These are phyloP conservation scores for Eucalyptus erythrocorys DNA, from an alignment of 345 rosid species.

Conservation along the genomic window DNA sequence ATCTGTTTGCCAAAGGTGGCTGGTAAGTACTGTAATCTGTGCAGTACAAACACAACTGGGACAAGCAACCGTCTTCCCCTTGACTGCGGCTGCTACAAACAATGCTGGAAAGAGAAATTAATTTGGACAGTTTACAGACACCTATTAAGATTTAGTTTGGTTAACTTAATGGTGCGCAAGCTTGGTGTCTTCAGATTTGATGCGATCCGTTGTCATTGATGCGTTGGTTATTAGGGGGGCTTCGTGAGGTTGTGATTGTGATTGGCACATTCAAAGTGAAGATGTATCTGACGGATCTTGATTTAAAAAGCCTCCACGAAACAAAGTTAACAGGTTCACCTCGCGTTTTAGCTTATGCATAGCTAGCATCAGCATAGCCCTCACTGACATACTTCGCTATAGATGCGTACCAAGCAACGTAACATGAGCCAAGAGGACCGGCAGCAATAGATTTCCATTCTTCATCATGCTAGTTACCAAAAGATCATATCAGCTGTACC, in stretches of 20 bases:
- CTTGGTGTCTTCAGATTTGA: background rate
- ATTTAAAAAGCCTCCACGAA: background rate
- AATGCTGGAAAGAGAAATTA: background rate
- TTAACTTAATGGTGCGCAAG: background rate
- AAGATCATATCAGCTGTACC: background rate
- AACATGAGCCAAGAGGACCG: background rate
- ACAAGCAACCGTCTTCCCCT: background rate
- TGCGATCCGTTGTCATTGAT: background rate
- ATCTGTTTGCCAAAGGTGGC: background rate
- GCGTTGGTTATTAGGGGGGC: too few species aligned
- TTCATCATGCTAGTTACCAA: background rate
- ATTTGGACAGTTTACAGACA: background rate
- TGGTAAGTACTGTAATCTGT: background rate
- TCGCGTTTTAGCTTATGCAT: background rate
- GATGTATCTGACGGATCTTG: background rate
- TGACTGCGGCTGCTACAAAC: background rate
- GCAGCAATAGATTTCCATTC: background rate
- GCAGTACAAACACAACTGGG: background rate
- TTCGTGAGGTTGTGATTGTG: background rate
- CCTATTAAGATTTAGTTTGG: background rate
- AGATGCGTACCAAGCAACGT: background rate
- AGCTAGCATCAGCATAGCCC: background rate
- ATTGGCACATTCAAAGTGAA: background rate
- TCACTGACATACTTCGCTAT: background rate
- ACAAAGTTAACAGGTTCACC: background rate